A percentile compares a stretch with the other conserved stretches of the same genome.
phyloP scores from a whole-genome alignment of 371 early-diverging fungal genomes.

The Globomyces sp. region DNA sequence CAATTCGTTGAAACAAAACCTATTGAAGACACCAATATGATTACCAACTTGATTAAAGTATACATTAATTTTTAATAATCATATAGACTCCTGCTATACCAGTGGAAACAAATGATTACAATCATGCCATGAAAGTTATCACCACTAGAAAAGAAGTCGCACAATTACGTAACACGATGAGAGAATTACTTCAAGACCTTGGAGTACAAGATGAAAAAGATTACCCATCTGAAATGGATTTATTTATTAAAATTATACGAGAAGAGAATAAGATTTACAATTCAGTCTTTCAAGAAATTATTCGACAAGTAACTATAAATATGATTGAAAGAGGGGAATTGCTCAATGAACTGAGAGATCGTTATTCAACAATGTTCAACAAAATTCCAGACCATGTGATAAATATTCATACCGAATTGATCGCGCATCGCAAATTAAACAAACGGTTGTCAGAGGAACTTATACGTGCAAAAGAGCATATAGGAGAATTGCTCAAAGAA shows the following conservation, averaged over 20 bases:
- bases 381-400: constrained; percentile 49
- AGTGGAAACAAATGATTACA: no score
- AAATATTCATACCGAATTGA: constrained; percentile 51
- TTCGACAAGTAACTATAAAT: constrained; percentile 54
- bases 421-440: constrained; percentile 51
- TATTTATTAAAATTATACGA: constrained; percentile 46
- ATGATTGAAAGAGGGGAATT: constrained; percentile 60
- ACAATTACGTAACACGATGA: constrained; percentile 45
- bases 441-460: constrained; percentile 50
- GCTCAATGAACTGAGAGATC: constrained; percentile 48
- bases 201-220: constrained; percentile 39
- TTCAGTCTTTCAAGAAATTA: constrained; percentile 50
- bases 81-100: no score
- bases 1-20: no score
- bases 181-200: constrained; percentile 38
- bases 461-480: constrained; percentile 41
- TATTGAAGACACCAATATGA: no score
- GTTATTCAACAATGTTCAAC: constrained; percentile 56
- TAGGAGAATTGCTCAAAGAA: constrained; percentile 37
- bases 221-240: constrained; percentile 55
- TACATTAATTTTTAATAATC: no score
- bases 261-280: constrained; percentile 60
- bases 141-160: constrained; percentile 52
- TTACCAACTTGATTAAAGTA: no score
- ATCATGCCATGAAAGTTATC: neutral